A percentile compares a stretch with the other conserved stretches of the same genome.
Conservation (phyloP, 305 asterid species). For the Coffea humblotiana region DNA sequence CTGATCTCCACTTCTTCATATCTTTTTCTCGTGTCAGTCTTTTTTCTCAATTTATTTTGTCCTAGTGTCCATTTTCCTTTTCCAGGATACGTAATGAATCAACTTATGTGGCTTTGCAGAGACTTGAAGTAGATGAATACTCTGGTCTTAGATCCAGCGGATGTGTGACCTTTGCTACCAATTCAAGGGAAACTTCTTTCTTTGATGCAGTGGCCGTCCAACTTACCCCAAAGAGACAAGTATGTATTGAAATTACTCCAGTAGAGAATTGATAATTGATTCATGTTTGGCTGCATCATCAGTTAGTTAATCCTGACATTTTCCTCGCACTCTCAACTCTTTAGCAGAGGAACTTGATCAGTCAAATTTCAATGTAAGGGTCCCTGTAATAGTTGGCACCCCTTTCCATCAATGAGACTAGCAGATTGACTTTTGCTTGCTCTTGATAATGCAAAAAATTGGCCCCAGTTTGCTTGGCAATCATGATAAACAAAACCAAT, state of each 20-base stretch:
- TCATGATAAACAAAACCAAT: background rate
- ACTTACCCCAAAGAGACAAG: slow-evolving; percentile 51
- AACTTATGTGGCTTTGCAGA: slow-evolving; percentile 38
- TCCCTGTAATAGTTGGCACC: background rate
- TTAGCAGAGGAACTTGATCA: background rate
- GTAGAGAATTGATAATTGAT: background rate
- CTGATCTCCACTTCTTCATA: background rate
- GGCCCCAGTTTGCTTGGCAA: background rate
- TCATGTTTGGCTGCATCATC: background rate
- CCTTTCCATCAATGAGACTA: background rate
- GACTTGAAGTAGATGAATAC: slow-evolving; percentile 66
- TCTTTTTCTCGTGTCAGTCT: background rate
- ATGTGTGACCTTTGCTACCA: slow-evolving; percentile 50
- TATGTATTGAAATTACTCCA: background rate
- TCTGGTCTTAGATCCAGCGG: slow-evolving; percentile 69
- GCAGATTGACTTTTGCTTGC: background rate
- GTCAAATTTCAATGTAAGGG: background rate
- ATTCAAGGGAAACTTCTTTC: slow-evolving; percentile 54
- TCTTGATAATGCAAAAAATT: background rate
- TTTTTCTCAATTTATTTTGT: too few species aligned
- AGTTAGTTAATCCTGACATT: background rate
- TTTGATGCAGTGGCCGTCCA: slow-evolving; percentile 60
- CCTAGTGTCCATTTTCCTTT: background rate
- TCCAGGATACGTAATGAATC: background rate
- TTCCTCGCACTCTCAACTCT: background rate